phyloP scores from a whole-genome alignment of 1,284 basidiomycete species.

The Leccinum insolens region DNA sequence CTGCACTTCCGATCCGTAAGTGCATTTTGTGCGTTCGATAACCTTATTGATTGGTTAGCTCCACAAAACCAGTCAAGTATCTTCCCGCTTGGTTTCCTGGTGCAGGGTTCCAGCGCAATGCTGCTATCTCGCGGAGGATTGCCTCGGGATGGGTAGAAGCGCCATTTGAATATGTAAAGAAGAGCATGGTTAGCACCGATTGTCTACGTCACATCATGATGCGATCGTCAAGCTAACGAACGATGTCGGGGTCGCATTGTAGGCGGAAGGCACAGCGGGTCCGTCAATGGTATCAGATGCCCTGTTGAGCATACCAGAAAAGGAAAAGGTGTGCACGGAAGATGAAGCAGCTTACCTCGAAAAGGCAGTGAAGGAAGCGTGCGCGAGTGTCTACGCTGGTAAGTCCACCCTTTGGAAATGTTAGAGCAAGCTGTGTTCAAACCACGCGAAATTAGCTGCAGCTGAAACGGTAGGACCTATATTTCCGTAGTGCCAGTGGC shows the following conservation, averaged over 20 bases:
- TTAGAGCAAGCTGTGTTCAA: not conserved
- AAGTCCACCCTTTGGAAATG: constrained; percentile 3
- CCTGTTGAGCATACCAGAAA: constrained; percentile 14
- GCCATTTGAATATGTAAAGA: constrained; percentile 28
- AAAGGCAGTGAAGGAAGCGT: constrained; percentile 25
- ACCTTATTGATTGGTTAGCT: not conserved
- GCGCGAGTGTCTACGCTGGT: constrained; percentile 22
- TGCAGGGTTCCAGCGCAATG: constrained; percentile 20
- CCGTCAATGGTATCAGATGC: constrained; percentile 28
- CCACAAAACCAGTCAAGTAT: constrained; percentile 16
- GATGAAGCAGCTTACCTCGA: constrained; percentile 17
- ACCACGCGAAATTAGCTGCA: constrained; percentile 13
- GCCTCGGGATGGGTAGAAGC: constrained; percentile 16
- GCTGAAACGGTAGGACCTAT: constrained; percentile 26
- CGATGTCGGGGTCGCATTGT: not conserved
- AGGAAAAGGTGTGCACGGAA: not conserved
- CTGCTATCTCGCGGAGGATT: constrained; percentile 8
- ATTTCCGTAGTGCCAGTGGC: not conserved
- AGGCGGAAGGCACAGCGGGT: constrained; percentile 25
- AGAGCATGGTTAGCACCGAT: constrained; percentile 21
- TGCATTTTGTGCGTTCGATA: not conserved
- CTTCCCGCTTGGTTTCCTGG: constrained; percentile 30
- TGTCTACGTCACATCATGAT: not conserved
- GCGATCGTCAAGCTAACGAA: not conserved
- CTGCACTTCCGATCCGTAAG: constrained; percentile 24